Conservation (phyloP, 495 filamentous ascomycete species). For the Penicillium cinerascens region DNA sequence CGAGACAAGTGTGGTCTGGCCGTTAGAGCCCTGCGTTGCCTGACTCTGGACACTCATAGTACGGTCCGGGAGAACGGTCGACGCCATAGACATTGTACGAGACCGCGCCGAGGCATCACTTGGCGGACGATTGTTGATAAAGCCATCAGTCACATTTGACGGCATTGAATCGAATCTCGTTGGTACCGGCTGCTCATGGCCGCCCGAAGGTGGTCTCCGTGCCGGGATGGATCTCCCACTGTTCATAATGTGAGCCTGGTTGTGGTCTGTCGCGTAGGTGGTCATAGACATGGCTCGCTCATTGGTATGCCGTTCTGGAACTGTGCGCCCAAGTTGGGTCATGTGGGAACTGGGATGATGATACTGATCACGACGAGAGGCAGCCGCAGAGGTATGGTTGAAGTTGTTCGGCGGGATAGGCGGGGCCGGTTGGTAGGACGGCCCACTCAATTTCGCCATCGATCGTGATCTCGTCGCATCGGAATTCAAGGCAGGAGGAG, state of each 20-base stretch:
- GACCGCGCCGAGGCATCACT: constrained; percentile 46
- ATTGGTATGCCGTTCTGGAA: constrained; percentile 81
- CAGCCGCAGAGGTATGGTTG: constrained; percentile 63
- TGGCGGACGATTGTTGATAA: constrained; percentile 32
- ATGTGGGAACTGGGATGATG: constrained; percentile 62
- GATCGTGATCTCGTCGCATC: constrained; percentile 74
- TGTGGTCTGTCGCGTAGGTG: constrained; percentile 72
- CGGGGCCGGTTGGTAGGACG: constrained; percentile 48
- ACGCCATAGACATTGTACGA: constrained; percentile 86
- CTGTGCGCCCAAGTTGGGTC: constrained; percentile 85
- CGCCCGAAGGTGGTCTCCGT: constrained; percentile 53
- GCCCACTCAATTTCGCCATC: constrained; percentile 69
- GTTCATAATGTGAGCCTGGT: constrained; percentile 75
- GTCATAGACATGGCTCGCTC: constrained; percentile 96
- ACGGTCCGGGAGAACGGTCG: constrained; percentile 59
- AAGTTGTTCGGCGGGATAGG: constrained; percentile 56
- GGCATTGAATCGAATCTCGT: constrained; percentile 26
- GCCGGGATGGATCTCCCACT: constrained; percentile 84
- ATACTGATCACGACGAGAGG: constrained; percentile 71
- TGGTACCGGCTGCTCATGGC: constrained; percentile 28
- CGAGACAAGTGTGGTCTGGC: constrained; percentile 41
- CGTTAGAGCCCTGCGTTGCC: constrained; percentile 27
- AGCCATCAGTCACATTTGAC: constrained; percentile 19
- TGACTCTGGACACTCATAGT: constrained; percentile 47
- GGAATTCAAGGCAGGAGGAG: constrained; percentile 70